A percentile compares a stretch with the other conserved stretches of the same genome.
These are phyloP conservation scores for Aspergillus steynii DNA, from an alignment of 495 filamentous ascomycete species.

Conservation along the genomic window DNA sequence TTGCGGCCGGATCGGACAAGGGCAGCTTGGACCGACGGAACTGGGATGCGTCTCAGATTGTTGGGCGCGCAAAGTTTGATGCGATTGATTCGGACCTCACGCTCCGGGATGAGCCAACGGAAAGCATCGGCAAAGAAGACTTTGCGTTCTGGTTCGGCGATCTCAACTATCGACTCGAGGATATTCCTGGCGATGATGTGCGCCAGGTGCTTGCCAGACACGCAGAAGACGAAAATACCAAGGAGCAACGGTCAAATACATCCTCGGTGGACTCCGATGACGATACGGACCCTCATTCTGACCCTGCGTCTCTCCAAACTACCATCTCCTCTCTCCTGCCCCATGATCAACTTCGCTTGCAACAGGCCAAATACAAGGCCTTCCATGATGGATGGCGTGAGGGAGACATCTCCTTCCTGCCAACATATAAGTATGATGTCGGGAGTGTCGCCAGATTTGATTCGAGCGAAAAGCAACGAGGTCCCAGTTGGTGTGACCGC, in stretches of 20 bases:
- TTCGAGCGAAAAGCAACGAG: constrained; percentile 87
- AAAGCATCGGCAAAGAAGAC: constrained; percentile 85
- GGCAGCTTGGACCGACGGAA: constrained; percentile 77
- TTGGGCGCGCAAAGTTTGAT: constrained; percentile 69
- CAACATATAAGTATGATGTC: constrained; percentile 95
- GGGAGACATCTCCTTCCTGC: constrained; percentile 83
- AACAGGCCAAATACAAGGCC: constrained; percentile 70
- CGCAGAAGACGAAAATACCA: constrained; percentile 72
- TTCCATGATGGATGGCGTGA: constrained; percentile 93
- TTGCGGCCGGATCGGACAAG: constrained; percentile 82
- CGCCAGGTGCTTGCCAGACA: constrained; percentile 81
- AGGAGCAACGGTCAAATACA: constrained; percentile 24
- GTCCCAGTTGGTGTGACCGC: constrained; percentile 98
- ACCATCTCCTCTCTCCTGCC: constrained; percentile 82
- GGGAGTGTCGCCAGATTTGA: constrained; percentile 94
- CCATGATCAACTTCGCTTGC: constrained; percentile 82
- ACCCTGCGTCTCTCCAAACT: constrained; percentile 72
- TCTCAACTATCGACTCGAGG: constrained; percentile 90
- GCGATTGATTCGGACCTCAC: constrained; percentile 60
- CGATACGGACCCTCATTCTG: constrained; percentile 46
- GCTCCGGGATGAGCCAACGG: constrained; percentile 48
- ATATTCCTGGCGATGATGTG: constrained; percentile 87
- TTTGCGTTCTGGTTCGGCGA: constrained; percentile 97
- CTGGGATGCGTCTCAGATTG: constrained; percentile 84
- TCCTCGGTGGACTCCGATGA: constrained; percentile 31